Conservation (phyloP, 1,284 basidiomycete genomes). For the Microbotryomycetes sp. region DNA sequence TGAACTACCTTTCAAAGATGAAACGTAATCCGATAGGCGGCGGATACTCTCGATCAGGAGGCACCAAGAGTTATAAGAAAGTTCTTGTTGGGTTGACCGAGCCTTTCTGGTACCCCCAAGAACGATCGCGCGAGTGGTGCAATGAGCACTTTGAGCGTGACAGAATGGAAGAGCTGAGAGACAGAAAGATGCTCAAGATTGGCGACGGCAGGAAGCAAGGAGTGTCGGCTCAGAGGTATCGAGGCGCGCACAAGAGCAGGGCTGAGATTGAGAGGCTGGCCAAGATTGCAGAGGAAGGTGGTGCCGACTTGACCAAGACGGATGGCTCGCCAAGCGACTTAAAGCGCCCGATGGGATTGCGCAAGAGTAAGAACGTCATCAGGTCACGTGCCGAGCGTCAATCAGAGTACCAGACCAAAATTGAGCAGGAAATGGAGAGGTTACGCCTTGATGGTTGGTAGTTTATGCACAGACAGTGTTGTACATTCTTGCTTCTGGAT, state of each 20-base stretch:
- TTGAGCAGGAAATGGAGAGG: slow-evolving; percentile 30
- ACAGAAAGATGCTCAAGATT: slow-evolving; percentile 34
- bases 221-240: slow-evolving; percentile 23
- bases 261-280: slow-evolving; percentile 19
- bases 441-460: slow-evolving; percentile 25
- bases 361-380: slow-evolving; percentile 28
- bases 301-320: slow-evolving; percentile 8
- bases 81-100: slow-evolving; percentile 35
- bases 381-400: slow-evolving; percentile 23
- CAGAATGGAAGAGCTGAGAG: slow-evolving; percentile 31
- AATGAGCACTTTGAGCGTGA: slow-evolving; percentile 38
- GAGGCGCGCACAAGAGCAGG: slow-evolving; percentile 20
- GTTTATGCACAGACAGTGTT: background rate
- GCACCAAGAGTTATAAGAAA: slow-evolving; percentile 36
- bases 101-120: slow-evolving; percentile 38
- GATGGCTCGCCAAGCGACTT: slow-evolving; percentile 12
- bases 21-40: slow-evolving; percentile 33
- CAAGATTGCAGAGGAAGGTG: slow-evolving; percentile 10
- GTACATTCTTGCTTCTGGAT: background rate
- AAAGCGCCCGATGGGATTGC: slow-evolving; percentile 18
- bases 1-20: slow-evolving; percentile 37
- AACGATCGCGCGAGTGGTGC: slow-evolving; percentile 31
- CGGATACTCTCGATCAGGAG: slow-evolving; percentile 24
- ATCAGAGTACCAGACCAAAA: slow-evolving; percentile 4
- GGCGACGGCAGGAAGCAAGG: slow-evolving; percentile 32